A percentile compares a stretch with the other conserved stretches of the same genome.
These are phyloP conservation scores for Capsicum rhomboideum DNA, from an alignment of 257 asterid species.

Conservation along the genomic window DNA sequence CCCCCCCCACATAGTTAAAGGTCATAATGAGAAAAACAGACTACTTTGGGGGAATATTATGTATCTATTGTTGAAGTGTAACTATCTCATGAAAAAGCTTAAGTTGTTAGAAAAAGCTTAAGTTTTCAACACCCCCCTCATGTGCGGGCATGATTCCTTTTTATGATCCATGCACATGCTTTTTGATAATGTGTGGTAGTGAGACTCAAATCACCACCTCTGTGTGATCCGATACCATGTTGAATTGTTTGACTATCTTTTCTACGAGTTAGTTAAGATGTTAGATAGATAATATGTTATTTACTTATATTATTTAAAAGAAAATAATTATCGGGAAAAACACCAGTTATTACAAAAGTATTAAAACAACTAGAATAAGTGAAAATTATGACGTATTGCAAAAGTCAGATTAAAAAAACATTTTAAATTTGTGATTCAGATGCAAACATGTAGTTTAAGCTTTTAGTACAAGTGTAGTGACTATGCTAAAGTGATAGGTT, in stretches of 20 bases:
- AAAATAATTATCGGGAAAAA: not conserved
- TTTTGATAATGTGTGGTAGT: not conserved
- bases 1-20: not conserved
- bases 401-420: not conserved
- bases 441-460: not conserved
- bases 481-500: not conserved
- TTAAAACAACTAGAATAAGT: not conserved
- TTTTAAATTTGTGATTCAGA: not conserved
- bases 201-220: not conserved
- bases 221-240: not conserved
- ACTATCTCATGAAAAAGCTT: not conserved
- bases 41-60: not conserved
- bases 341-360: not conserved
- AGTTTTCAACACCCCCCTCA: not conserved
- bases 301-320: not conserved
- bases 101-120: not conserved
- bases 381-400: not conserved
- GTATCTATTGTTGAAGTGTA: not conserved
- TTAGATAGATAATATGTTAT: not conserved
- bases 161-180: not conserved
- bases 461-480: not conserved
- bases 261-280: not conserved
- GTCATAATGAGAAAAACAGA: not conserved
- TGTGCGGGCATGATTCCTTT: not conserved
- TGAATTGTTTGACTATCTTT: not conserved